Conservation (phyloP, 2,329 filamentous ascomycete species). For the Nakataea oryzae region DNA sequence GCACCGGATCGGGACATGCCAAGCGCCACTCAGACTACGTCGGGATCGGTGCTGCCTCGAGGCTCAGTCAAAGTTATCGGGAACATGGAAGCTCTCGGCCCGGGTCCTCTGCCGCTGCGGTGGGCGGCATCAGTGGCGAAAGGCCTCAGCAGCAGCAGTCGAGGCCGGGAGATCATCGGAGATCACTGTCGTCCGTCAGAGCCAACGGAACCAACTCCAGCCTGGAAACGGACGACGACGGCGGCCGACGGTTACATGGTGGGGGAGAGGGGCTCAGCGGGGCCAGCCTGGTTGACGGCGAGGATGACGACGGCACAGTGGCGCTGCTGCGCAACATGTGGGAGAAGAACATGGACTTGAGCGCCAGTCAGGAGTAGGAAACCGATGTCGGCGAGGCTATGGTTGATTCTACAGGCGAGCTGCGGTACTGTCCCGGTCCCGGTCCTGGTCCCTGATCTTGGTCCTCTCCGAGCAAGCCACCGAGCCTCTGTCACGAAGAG, state of each 20-base stretch:
- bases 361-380: constrained; percentile 39
- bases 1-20: constrained; percentile 14
- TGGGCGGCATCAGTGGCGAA: constrained; percentile 1
- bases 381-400: constrained; percentile 5
- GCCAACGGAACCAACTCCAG: constrained; percentile 23
- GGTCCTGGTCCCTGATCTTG: not conserved
- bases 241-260: constrained; percentile 12
- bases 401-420: not conserved
- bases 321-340: constrained; percentile 46
- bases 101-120: constrained; percentile 2
- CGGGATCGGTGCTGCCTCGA: constrained; percentile 15
- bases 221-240: constrained; percentile 33
- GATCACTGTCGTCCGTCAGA: constrained; percentile 8
- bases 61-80: constrained; percentile 27
- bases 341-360: constrained; percentile 50
- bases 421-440: not conserved
- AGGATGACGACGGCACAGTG: constrained; percentile 36
- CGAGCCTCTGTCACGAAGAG: not conserved
- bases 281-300: constrained; percentile 33
- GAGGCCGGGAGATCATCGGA: constrained; percentile 6
- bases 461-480: not conserved
- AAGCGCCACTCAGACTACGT: constrained; percentile 15
- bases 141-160: not conserved
- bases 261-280: constrained; percentile 35
- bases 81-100: constrained; percentile 12